Base-by-base conservation (phyloP, 2,329 filamentous ascomycete species). In the Nectriaceae sp. region DNA sequence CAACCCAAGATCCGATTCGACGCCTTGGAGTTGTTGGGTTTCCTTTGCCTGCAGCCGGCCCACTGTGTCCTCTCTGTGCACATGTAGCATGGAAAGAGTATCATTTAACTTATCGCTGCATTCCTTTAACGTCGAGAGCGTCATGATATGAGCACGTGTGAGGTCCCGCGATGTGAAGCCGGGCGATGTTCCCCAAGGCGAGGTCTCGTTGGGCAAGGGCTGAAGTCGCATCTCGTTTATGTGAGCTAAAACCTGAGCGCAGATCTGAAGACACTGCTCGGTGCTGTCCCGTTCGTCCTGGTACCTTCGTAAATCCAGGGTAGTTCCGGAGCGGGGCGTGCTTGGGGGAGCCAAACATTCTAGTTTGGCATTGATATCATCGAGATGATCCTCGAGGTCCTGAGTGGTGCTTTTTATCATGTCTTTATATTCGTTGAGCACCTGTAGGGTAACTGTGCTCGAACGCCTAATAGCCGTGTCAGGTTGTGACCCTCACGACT, bases 271-370 rank as follows among this genome's bases (percentile, higher is more conserved):
- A 26, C 53, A 54, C 21, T 55, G 38, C 22, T 40, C 50, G 5
- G 48, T 55, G 39, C 51, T 52, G 40, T 42, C 40, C 24, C 44
- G 36, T 21, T 55, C 53, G 16, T 46, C 38, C 16, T 40, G 33
- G 19, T 48, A 42, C 16, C 39, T 36, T 15, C n/a, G 11, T n/a
- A 36, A 10, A 8, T n/a, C 33, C 16, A n/a, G 5, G 16, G 33
- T 36, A 6, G 33, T 5, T 16, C 16, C 33, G 8, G 33, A 36
- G 33, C 16, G 11, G 33, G 33, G 13, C 33, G 11, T 36, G 33
- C 8, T 36, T 15, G 46, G n/a, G 8, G 21, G 45, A 8, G 13
- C 19, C 31, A 43, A 21, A 3, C 33, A 26, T 20, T 43, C 18
- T 13, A 48, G 20, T 18, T 43, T 43, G 8, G 29, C 10, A 22